A percentile compares a stretch with the other conserved stretches of the same genome.
phyloP scores from a whole-genome alignment of 140 eudicot genomes.

The Ambrosia hybrid region DNA sequence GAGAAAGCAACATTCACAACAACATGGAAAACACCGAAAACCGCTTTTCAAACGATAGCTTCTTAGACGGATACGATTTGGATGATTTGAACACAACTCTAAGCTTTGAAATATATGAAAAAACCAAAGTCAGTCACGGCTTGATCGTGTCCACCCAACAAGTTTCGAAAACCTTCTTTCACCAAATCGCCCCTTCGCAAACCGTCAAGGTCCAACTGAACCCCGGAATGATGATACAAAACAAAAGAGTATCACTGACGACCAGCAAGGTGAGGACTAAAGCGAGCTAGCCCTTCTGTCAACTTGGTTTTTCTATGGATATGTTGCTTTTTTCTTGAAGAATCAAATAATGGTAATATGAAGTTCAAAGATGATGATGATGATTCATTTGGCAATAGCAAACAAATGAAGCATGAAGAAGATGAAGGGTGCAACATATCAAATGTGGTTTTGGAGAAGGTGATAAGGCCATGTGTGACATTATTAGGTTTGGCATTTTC shows the following conservation, averaged over 20 bases:
- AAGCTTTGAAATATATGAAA: conserved; percentile 64
- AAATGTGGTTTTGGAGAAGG: conserved; percentile 45
- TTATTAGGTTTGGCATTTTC: conserved; percentile 61
- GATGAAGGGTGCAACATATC: conserved; percentile 30
- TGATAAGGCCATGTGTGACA: conserved; percentile 66
- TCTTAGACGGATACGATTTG: conserved; percentile 56
- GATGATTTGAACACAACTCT: conserved; percentile 62
- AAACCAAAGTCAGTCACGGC: conserved; percentile 61
- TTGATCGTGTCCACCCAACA: conserved; percentile 69
- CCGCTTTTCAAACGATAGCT: conserved; percentile 30
- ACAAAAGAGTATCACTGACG: conserved; percentile 19
- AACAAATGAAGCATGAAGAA: too few species aligned
- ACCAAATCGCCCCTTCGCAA: conserved; percentile 67
- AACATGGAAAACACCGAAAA: conserved; percentile 14
- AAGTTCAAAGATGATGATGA: conserved; percentile 5
- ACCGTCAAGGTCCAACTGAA: conserved; percentile 61
- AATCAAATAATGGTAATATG: conserved; percentile 24
- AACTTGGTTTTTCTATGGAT: conserved; percentile 41
- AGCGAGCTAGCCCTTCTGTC: conserved; percentile 35
- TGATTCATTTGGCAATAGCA: too few species aligned
- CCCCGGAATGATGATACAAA: conserved; percentile 33
- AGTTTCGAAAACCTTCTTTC: conserved; percentile 62
- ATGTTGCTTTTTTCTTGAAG: conserved; percentile 45
- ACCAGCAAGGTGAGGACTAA: background rate
- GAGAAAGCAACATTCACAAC: background rate